Conservation (phyloP, 108 stramenopile genomes). For the Phaeodactylum tricornutum region DNA sequence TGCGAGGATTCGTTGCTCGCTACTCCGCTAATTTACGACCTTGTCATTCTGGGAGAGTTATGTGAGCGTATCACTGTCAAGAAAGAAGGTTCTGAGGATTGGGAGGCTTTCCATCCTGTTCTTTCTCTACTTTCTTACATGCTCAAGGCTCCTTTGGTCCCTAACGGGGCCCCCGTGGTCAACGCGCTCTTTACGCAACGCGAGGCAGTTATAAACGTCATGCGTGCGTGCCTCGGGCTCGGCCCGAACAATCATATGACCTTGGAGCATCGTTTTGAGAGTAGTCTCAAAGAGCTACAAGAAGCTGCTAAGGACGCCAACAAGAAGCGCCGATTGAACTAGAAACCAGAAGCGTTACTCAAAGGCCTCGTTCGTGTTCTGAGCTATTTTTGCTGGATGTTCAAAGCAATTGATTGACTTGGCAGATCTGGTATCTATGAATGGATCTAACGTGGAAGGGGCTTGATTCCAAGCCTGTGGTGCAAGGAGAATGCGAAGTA, state of each 20-base stretch:
- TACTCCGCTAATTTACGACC: slow-evolving; percentile 93
- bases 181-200: slow-evolving; percentile 97
- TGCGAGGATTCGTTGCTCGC: slow-evolving; percentile 97
- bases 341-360: too few species aligned
- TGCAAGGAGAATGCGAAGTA: too few species aligned
- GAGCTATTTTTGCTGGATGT: too few species aligned
- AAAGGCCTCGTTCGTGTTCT: too few species aligned
- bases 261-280: slow-evolving; percentile 86
- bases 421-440: too few species aligned
- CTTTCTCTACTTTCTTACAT: slow-evolving; percentile 93
- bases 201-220: slow-evolving; percentile 86
- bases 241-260: slow-evolving; percentile 93
- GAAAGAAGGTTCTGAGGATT: slow-evolving; percentile 54
- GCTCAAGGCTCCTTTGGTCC: slow-evolving; percentile 97
- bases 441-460: too few species aligned
- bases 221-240: slow-evolving; percentile 92
- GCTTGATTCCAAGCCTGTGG: too few species aligned
- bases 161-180: slow-evolving; percentile 94
- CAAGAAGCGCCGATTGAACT: slow-evolving; percentile 13
- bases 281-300: slow-evolving; percentile 35
- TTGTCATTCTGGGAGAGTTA: slow-evolving; percentile 90
- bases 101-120: slow-evolving; percentile 92
- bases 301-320: not conserved
- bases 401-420: too few species aligned
- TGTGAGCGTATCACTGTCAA: slow-evolving; percentile 84